Base-by-base conservation (phyloP, 2,329 filamentous ascomycete species). In the Ophiobolus disseminans region DNA sequence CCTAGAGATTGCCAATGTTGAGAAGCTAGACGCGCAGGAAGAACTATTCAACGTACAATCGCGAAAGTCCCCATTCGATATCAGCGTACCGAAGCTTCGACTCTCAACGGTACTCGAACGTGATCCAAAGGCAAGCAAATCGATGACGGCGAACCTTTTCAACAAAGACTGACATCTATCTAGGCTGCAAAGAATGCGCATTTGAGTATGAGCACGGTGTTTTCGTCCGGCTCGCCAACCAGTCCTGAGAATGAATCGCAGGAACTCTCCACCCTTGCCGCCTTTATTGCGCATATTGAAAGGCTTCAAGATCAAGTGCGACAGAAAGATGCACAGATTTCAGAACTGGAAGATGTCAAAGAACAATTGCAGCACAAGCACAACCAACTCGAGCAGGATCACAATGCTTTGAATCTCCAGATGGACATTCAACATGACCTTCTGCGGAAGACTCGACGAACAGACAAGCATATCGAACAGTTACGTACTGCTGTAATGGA, bases 21-120 rank as follows among this genome's bases (percentile, higher is more conserved):
- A 74, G 45, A 75, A 73, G 42, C 35, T 75, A 0, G 77, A 78
- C 47, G 70, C 72, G 9, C 66, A 74, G 42, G 66, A 74, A 36
- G 62, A 73, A 36, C 45, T 75, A 8, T 66, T 62, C 32, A 68
- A 68, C 39, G 47, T 73, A 7, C 59, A 54, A 22, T 48, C 57
- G 4, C 48, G 65, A 22, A 66, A 68, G 30, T 57, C 58, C 7
- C 59, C 59, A 1, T 69, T 75, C 30, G 66, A 70, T 35, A 32
- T 57, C 3, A 45, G 35, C 14, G 22, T 40, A 11, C 32, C 55
- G 3, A 59, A 55, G 17, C 39, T 53, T 10, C 44, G 52, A 20
- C 3, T 32, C n/a, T 19, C 45, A 40, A 13, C 40, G 13, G 21
- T 5, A 9, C 5, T n/a, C 14, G 34, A 42, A 5, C 8, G 10